phyloP scores from a whole-genome alignment of 192 early-diverging fungal species.

The Chytriomyces sp. region DNA sequence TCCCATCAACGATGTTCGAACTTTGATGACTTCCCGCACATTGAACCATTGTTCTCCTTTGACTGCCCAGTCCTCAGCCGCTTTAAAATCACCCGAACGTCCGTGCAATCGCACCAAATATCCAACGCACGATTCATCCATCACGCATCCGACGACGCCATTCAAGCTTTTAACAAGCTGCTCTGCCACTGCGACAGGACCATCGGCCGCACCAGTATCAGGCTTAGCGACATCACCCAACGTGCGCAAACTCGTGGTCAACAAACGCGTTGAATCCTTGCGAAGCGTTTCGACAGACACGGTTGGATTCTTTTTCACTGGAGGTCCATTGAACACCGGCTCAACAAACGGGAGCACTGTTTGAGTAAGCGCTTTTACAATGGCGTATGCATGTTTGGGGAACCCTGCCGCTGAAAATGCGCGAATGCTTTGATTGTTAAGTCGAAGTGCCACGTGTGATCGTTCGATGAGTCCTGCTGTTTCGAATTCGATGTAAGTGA shows the following conservation, averaged over 20 bases:
- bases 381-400: not conserved
- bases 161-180: slow-evolving; percentile 1
- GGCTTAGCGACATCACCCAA: no score
- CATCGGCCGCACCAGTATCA: no score
- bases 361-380: not conserved
- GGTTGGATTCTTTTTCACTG: not conserved
- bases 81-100: not conserved
- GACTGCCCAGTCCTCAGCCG: not conserved
- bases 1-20: not conserved
- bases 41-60: not conserved
- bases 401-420: not conserved
- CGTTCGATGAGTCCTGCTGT: not conserved
- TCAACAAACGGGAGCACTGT: not conserved
- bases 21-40: not conserved
- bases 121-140: not conserved
- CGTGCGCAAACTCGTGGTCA: not conserved
- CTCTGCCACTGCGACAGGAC: not conserved
- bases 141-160: slow-evolving; percentile 6
- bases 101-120: not conserved
- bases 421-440: not conserved
- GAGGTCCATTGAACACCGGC: not conserved
- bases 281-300: slow-evolving; percentile 9
- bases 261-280: slow-evolving; percentile 1
- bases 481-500: not conserved
- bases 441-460: not conserved